Evolutionary conservation across 306 rosid genomes (phyloP), one percentile per base, ranked within the genome.

Genomic region (Quercus robur): DNA sequence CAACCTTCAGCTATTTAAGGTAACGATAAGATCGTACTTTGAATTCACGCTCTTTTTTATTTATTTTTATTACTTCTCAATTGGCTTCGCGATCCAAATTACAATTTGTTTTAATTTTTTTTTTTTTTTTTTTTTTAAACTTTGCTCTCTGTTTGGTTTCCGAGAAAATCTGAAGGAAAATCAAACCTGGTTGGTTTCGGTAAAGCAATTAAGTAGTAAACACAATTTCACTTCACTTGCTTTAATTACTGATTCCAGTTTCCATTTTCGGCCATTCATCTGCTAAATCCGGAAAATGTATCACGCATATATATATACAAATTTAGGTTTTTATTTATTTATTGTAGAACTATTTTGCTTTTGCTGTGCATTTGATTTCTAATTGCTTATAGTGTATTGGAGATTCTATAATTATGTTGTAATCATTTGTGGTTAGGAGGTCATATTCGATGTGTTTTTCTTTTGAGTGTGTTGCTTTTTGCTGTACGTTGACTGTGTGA

Each of bases 1-100:
- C 62, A 78, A 78, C 54, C 54, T 49, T 13, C 54, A 49, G 76
- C 77, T 83, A 70, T 23, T 75, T 26, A 70, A 83, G 92, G 94
- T 89, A 30, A 12, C 12, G 75, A 35, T 33, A 18, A 2, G 26
- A 35, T 68, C 17, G 26, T 68, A 19, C 49, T 35, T 35, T 35
- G 15, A 68, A 35, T 23, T 35, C 35, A 17, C 0, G 54, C 17
- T 49, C 54, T 49, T 10, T 49, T 49, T 49, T 26, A 26, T 44
- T 44, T 10, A 2, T 9, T 12, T 4, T 21, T 10, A 5, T 41
- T 62, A 5, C 20, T 35, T 2, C 54, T 74, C 3, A 28, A 30
- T 55, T 66, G 56, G 49, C 52, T 5, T 17, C 6, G 14, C 14
- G 59, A 19, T 28, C 4, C 20, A 15, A 41, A 33, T 59, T n/a